Conservation (phyloP, 345 rosid species). For the Physaria fendleri region DNA sequence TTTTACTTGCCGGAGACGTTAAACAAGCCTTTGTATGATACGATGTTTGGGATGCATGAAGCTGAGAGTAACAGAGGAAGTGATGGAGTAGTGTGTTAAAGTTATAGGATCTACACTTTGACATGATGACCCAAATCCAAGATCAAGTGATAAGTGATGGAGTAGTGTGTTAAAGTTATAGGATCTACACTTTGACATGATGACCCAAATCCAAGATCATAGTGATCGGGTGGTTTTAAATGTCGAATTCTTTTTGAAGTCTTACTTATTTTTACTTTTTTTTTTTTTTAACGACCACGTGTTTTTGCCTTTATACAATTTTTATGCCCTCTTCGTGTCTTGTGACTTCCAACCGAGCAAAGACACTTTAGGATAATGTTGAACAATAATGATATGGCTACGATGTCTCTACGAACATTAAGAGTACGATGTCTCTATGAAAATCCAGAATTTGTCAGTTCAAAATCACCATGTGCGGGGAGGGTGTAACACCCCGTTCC, state of each 20-base stretch:
- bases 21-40: conserved; percentile 75
- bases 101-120: background rate
- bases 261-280: too few relatives aligned
- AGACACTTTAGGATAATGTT: too few relatives aligned
- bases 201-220: background rate
- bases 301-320: too few relatives aligned
- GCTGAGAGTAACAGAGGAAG: conserved; percentile 42
- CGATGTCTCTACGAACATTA: too few relatives aligned
- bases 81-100: conserved; percentile 9
- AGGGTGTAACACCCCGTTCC: too few relatives aligned
- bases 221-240: background rate
- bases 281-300: too few relatives aligned
- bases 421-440: too few relatives aligned
- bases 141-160: background rate
- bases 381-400: too few relatives aligned
- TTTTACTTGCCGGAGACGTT: conserved; percentile 82
- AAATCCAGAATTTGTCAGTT: too few relatives aligned
- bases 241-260: background rate
- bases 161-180: conserved; percentile 7
- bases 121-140: background rate
- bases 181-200: background rate
- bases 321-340: too few relatives aligned
- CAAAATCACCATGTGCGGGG: too few relatives aligned
- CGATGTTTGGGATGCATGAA: conserved; percentile 67
- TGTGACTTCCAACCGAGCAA: too few relatives aligned